These are phyloP conservation scores for Sclerotinia minor DNA, from an alignment of 2,329 filamentous ascomycete genomes.

Conservation along the genomic window DNA sequence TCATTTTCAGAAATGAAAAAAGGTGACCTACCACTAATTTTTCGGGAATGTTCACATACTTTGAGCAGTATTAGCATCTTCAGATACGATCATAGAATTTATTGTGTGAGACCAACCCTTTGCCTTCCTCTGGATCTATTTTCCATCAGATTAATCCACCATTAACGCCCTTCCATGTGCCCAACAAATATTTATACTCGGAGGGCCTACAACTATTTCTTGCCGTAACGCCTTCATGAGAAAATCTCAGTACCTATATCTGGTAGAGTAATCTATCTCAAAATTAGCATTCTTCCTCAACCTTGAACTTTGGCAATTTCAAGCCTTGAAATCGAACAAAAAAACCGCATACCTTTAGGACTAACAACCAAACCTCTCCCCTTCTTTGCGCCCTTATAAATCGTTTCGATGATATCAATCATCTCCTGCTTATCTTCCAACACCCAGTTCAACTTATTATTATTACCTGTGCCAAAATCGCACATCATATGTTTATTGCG, in stretches of 20 bases:
- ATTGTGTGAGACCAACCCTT: conserved; percentile 45
- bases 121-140: conserved; percentile 23
- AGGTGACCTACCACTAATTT: background rate
- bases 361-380: conserved; percentile 94
- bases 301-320: too few relatives aligned
- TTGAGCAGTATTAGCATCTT: conserved; percentile 33
- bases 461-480: conserved; percentile 97
- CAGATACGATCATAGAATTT: conserved; percentile 27
- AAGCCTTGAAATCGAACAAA: background rate
- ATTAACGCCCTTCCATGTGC: conserved; percentile 25
- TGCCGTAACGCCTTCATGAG: background rate
- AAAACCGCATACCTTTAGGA: conserved; percentile 63
- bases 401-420: conserved; percentile 97
- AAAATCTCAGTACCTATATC: conserved; percentile 62
- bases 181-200: background rate
- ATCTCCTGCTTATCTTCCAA: conserved; percentile 97
- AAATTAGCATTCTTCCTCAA: conserved; percentile 23
- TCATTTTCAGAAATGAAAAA: background rate
- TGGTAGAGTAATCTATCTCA: conserved; percentile 58
- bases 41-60: conserved; percentile 25
- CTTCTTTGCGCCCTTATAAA: conserved; percentile 98
- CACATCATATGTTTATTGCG: conserved; percentile 99
- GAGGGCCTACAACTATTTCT: background rate
- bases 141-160: conserved; percentile 13
- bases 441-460: conserved; percentile 97